These are phyloP conservation scores for Fusarium pilosicola DNA, from an alignment of 2,329 filamentous ascomycete genomes.

Conservation along the genomic window DNA sequence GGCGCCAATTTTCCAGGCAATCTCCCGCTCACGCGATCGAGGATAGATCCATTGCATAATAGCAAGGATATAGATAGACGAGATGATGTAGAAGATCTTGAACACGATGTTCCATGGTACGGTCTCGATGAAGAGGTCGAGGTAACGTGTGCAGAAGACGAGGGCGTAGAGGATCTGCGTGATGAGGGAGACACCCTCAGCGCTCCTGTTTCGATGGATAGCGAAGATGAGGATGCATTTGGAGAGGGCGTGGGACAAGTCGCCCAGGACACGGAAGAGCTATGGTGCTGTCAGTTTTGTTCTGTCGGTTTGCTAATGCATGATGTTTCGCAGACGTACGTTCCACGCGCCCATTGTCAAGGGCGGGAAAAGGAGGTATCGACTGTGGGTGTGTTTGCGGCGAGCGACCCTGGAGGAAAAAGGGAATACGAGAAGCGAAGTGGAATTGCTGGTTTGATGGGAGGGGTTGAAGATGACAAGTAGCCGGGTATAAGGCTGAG, in stretches of 20 bases:
- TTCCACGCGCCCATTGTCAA: constrained; percentile 55
- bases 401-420: not conserved
- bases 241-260: constrained; percentile 84
- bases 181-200: constrained; percentile 91
- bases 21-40: constrained; percentile 87
- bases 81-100: constrained; percentile 88
- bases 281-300: constrained; percentile 43
- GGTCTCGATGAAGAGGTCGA: constrained; percentile 76
- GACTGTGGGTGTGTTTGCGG: constrained; percentile 26
- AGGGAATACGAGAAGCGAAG: not conserved
- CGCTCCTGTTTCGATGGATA: constrained; percentile 87
- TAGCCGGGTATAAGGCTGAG: constrained; percentile 3
- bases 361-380: constrained; percentile 19
- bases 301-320: not conserved
- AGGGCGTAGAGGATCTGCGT: constrained; percentile 87
- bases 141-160: constrained; percentile 88
- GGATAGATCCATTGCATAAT: constrained; percentile 89
- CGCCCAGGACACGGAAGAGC: constrained; percentile 81
- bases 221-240: constrained; percentile 92
- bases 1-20: constrained; percentile 90
- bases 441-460: not conserved
- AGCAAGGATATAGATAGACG: constrained; percentile 85
- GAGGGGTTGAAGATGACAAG: constrained; percentile 27
- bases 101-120: constrained; percentile 79
- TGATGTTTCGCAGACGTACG: constrained; percentile 42